Evolutionary conservation across 306 rosid species (phyloP), one percentile per base, ranked within the genome.

Genomic region (Acmispon strigosus): DNA sequence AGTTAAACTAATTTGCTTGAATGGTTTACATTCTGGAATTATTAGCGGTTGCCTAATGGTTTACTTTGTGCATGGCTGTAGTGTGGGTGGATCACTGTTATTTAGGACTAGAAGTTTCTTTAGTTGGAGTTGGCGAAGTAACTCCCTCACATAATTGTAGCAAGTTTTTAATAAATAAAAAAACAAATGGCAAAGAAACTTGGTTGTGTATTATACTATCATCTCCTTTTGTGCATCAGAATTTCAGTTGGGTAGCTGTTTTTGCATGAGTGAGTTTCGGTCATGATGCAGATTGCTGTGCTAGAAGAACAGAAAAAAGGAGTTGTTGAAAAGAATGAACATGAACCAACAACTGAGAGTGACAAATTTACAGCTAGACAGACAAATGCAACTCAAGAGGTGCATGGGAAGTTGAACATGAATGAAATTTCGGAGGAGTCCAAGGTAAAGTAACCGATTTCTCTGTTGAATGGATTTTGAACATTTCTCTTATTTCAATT

Each of bases 271-370:
- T 24, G 10, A 75, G 43, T 27, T 7, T 75, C 70, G 54, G n/a
- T 54, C 10, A 20, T 68, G 45, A 43, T 86, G 83, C 81, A 95
- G 99, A 84, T 95, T 83, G 89, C 86, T 43, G 90, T 78, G 50
- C 81, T 95, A 12, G 96, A 94, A 76, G 96, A 89, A 39, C 91
- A 87, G 79, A 95, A 80, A 59, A 87, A 29, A 73, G 45, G n/a
- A 34, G 85, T 20, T n/a, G 73, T 62, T 15, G 80, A 76, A 48
- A 87, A 68, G 72, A 45, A 63, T n/a, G 89, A 83, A 77, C 54
- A 62, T n/a, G 80, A 75, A 75, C 57, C 58, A 43, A 15, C 66
- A 9, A 34, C 62, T 43, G 88, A 77, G 70, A 76, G 17, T 34
- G 83, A 66, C 47, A 83, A 77, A 44, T 56, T 60, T 27, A 72